Percentiles rank a stretch among this genome's conserved stretches.
Conservation (phyloP, 306 rosid species). For the Cucurbita ficifolia region DNA sequence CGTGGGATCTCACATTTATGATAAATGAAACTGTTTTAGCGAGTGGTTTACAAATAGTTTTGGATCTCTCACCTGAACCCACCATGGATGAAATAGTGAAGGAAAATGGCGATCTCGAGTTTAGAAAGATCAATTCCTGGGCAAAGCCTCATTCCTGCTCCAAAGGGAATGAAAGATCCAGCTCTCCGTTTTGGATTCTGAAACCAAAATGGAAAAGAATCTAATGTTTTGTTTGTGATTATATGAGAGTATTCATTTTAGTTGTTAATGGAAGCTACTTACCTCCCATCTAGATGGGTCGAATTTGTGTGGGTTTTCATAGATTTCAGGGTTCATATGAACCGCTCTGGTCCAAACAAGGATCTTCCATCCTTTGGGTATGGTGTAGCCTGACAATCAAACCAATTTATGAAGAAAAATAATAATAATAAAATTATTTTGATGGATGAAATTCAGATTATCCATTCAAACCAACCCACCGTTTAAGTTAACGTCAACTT, state of each 20-base stretch:
- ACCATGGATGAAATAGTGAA: slow-evolving; percentile 44
- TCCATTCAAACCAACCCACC: slow-evolving; percentile 16
- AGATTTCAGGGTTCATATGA: slow-evolving; percentile 56
- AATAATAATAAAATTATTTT: background rate
- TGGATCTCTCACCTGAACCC: slow-evolving; percentile 23
- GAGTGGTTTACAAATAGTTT: background rate
- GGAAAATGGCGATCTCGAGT: slow-evolving; percentile 39
- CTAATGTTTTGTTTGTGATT: no score
- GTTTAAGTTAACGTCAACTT: slow-evolving; percentile 33
- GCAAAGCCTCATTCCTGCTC: slow-evolving; percentile 44
- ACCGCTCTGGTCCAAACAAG: slow-evolving; percentile 53
- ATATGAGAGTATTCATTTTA: no score
- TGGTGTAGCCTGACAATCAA: slow-evolving; percentile 26
- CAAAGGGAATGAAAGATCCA: slow-evolving; percentile 51
- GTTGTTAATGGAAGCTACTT: background rate
- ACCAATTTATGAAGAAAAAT: background rate
- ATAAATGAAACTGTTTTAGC: background rate
- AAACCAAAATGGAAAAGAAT: background rate
- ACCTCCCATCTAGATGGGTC: slow-evolving; percentile 62
- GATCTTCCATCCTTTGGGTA: slow-evolving; percentile 65
- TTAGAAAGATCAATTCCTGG: slow-evolving; percentile 52
- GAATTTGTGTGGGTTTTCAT: slow-evolving; percentile 30
- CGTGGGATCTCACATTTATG: no score
- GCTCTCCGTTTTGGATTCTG: slow-evolving; percentile 34
- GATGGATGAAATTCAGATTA: background rate